Conservation (phyloP, 352 stramenopile species). For the Globisporangium nagaii region DNA sequence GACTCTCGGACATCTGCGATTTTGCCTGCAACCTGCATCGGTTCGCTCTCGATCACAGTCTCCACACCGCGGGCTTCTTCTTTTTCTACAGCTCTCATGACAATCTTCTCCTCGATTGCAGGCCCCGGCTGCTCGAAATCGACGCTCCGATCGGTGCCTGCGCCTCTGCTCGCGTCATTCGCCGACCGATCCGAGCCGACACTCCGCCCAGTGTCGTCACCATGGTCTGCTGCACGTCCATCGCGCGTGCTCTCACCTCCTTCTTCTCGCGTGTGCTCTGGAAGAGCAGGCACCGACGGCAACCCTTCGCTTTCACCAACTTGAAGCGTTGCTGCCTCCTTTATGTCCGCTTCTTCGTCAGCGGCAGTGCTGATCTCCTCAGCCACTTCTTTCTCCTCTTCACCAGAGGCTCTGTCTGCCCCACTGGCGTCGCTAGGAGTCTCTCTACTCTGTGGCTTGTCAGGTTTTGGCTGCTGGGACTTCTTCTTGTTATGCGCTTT, state of each 20-base stretch:
- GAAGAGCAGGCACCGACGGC: background rate
- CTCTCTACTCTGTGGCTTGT: slow-evolving; percentile 14
- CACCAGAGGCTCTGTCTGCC: background rate
- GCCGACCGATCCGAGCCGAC: background rate
- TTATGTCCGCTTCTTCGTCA: background rate
- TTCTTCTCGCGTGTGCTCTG: background rate
- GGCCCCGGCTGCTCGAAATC: background rate
- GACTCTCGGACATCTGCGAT: no score
- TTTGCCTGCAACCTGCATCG: no score
- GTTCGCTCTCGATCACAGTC: background rate
- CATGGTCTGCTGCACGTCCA: no score
- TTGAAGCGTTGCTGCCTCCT: background rate
- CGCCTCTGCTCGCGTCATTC: background rate
- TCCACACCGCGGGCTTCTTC: background rate
- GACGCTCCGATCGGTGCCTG: background rate
- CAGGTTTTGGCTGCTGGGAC: slow-evolving; percentile 7
- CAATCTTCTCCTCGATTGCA: background rate
- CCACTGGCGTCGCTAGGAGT: background rate
- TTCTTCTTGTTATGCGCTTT: slow-evolving; percentile 21
- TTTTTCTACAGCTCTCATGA: background rate
- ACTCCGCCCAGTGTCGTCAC: background rate
- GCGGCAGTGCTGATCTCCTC: background rate
- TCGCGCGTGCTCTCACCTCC: no score
- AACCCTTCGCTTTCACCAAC: background rate
- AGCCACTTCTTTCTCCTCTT: background rate